Evolutionary conservation across 139 green algal species (phyloP), one percentile per base, ranked within the genome.

Genomic region (Auxenochlorella protothecoides): DNA sequence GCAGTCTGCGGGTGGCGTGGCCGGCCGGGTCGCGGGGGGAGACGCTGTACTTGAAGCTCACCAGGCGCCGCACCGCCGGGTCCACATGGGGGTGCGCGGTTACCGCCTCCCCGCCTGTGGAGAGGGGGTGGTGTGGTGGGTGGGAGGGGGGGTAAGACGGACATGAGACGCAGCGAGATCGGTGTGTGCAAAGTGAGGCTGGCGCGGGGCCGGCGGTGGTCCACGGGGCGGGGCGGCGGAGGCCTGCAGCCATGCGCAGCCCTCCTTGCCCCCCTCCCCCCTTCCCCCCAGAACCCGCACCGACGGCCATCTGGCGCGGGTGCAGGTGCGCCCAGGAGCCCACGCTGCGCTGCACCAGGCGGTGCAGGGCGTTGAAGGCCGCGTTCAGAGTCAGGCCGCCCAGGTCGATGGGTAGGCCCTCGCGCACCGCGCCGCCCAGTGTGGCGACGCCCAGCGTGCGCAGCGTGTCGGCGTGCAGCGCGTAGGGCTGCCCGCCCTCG

Each of bases 51-150:
- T 68, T 78, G 57, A 79, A 85, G 10, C 66, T 75, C 13, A 82
- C 69, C 11, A 83, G 59, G 5, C 75, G 70, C 5, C 71, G 72
- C 2, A 66, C 83, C 44, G 5, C 27, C 2, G 72, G 14, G 57
- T 75, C 75, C 2, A 79, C 60, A 52, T 85, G 84, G 8, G 82
- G 84, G 67, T 85, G 81, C 4, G 79, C 79, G 7, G 74, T 75
- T n/a, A 80, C 63, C 2, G 81, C 84, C 16, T 84, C 72, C 2
- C 83, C 83, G 2, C 81, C 81, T 75, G 71, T 55, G 55, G 53
- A 14, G 27, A 14, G 27, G 27, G 27, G 27, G 27, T 44, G 27
- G 27, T 44, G 27, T 44, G 27, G 27, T 44, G 27, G 27, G 27
- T 44, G 27, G 27, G 27, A 44, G 27, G 27, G 27, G 27, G 27